Evolutionary conservation across 2,329 filamentous ascomycete species (phyloP), one percentile per base, ranked within the genome.

Genomic region (Penicillium sp.): DNA sequence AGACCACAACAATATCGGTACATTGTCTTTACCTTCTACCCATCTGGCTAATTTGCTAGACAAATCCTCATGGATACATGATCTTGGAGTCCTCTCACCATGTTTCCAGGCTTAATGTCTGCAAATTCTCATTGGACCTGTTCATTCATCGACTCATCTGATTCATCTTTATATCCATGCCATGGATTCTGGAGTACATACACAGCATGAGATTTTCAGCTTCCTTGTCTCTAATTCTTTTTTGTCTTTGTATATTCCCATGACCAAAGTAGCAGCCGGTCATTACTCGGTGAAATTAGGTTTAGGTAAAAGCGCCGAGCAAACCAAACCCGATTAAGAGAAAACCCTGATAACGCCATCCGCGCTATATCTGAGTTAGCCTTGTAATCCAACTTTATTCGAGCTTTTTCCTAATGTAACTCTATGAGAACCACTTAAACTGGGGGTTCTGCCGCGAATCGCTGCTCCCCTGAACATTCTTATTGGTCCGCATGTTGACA

Each of bases 301-400:
- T 33, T 49, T 49, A 21, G 31, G 46, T 49, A 49, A 49, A 49
- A 49, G 29, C 27, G 29, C 46, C 46, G 46, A 19, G 24, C 14
- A 16, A 22, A 16, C 26, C 27, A 52, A 45, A 26, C 42, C 42
- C n/a, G 21, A 51, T 48, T 26, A 48, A 39, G 53, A 13, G 42
- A 27, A n/a, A 21, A 39, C 10, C 10, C 33, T 52, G 56, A 61
- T 63, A 63, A 63, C 61, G 61, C 61, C 61, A 63, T 63, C 59
- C 54, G 39, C 59, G 52, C 61, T 58, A 56, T 22, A 19, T 29
- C 42, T 57, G 35, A 58, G 46, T 54, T 51, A 37, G 48, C 16
- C 31, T 33, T 14, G 33, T 10, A 10, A 37, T 14, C 52, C 45
- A 29, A 47, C 19, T 42, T n/a, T 42, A 39, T 39, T 42, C 44